Percentiles rank a stretch among this genome's conserved stretches.
Conservation (phyloP, 2,329 filamentous ascomycete genomes). For the Byssochlamys sp. region DNA sequence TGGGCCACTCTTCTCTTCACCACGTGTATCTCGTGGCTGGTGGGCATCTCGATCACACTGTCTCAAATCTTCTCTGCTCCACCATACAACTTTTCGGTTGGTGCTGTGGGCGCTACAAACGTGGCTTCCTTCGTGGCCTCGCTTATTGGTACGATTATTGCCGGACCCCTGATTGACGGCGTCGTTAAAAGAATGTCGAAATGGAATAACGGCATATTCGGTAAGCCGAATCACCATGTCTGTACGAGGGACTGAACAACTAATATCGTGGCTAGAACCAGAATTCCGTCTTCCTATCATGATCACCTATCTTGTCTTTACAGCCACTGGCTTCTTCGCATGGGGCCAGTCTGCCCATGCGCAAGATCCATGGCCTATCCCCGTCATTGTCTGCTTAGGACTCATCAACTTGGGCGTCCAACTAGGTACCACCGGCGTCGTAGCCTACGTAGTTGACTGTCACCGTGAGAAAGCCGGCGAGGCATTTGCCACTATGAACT, state of each 20-base stretch:
- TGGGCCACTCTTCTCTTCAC: conserved; percentile 34
- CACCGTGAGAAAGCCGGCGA: conserved; percentile 30
- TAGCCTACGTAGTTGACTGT: conserved; percentile 32
- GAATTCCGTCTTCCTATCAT: conserved; percentile 34
- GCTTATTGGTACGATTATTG: conserved; percentile 22
- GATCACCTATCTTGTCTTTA: conserved; percentile 25
- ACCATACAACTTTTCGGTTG: conserved; percentile 29
- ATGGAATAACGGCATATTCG: conserved; percentile 27
- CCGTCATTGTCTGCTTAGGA: conserved; percentile 29
- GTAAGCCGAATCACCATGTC: conserved; percentile 3
- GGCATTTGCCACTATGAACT: conserved; percentile 32
- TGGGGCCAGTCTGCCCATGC: conserved; percentile 21
- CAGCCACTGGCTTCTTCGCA: conserved; percentile 30
- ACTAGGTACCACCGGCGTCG: conserved; percentile 28
- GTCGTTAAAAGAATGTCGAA: conserved; percentile 24
- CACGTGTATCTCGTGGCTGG: conserved; percentile 27
- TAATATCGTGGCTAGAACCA: conserved; percentile 16
- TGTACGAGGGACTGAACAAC: not conserved
- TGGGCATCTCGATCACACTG: conserved; percentile 21
- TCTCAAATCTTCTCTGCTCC: conserved; percentile 30
- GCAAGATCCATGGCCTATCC: conserved; percentile 22
- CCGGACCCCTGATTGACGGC: conserved; percentile 28
- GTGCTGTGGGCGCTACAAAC: conserved; percentile 25
- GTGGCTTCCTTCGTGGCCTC: conserved; percentile 26
- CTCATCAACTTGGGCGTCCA: conserved; percentile 30